Base-by-base conservation (phyloP, 139 green algal genomes). In the Micractinium conductrix region DNA sequence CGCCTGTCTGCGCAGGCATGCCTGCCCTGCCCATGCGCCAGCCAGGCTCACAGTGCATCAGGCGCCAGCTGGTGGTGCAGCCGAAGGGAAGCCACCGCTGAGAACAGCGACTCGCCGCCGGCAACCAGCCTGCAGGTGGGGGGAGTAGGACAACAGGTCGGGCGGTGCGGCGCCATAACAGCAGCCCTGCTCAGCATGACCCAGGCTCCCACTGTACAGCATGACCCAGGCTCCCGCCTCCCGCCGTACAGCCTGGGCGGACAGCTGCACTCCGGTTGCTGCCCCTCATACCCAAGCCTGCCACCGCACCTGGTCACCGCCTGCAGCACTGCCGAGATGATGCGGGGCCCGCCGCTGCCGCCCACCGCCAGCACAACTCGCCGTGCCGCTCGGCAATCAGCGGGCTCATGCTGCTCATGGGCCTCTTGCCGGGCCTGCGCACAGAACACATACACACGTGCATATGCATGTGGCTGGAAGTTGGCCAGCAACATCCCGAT, bases 321-420 rank as follows among this genome's bases (percentile, higher is more conserved):
- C 79, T 97, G 94, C 33, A 95, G 24, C 4, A 94, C 93, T 16
- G 92, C 88, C 0, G 92, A 92, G 16, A 98, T 91, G 75, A 98
- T 98, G 44, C 90, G 79, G 22, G 93, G 91, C 0, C 96, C 96
- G 28, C 96, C 96, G 67, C 84, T 93, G 7, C 88, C 96, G 0
- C 95, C 95, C 7, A 93, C 74, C 35, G 95, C 90, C 60, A 76
- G 26, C 83, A 33, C 50, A 97, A 71, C 58, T 87, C 44, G 33
- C 87, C 89, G 2, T 65, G 53, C 21, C 89, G 75, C 45, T 91
- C 75, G 28, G 95, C 78, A 42, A 98, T 93, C 37, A 90, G 90
- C 7, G 96, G 95, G 9, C 88, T 92, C 96, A 99, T 99, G 76
- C 90, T 94, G 24, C 90, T 96, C 28, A 98, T 88, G 0, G 96